Evolutionary conservation across 345 rosid species (phyloP).

Genomic region (Cardiospermum halicacabum): DNA sequence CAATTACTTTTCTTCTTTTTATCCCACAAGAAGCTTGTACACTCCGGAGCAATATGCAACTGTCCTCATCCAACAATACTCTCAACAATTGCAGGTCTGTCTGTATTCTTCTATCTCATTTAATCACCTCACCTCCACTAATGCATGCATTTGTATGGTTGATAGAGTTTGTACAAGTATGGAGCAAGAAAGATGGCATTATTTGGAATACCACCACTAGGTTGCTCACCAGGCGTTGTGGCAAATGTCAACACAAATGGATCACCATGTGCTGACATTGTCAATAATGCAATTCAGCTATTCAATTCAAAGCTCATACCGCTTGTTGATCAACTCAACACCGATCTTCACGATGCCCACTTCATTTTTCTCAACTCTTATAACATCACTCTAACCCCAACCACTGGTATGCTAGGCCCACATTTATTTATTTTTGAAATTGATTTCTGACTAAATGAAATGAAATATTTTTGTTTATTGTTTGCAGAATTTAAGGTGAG

Average conservation of each 20-base stretch:
- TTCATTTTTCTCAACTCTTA: conserved; percentile 26
- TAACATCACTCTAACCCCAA: neutral
- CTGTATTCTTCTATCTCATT: too few relatives aligned
- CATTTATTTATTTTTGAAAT: neutral
- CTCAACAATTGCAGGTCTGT: conserved; percentile 14
- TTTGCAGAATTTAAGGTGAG: neutral
- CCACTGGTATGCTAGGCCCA: neutral
- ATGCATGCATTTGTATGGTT: neutral
- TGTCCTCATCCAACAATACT: conserved; percentile 17
- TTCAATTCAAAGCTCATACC: conserved; percentile 28
- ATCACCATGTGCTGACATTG: conserved; percentile 17
- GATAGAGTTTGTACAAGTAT: conserved; percentile 9
- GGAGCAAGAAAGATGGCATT: conserved; percentile 40
- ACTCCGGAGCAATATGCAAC: conserved; percentile 23
- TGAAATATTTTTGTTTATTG: too few relatives aligned
- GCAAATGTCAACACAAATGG: conserved; percentile 21
- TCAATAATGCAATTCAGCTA: conserved; percentile 24
- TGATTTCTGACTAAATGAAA: too few relatives aligned
- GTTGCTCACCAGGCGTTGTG: conserved; percentile 29
- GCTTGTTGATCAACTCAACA: conserved; percentile 28
- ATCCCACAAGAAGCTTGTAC: neutral
- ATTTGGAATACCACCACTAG: conserved; percentile 32
- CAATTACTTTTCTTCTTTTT: conserved; percentile 8
- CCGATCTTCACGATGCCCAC: conserved; percentile 19
- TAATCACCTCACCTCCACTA: too few relatives aligned